These are phyloP conservation scores for Candida verbasci DNA, from an alignment of 805 yeast genomes.

Conservation along the genomic window DNA sequence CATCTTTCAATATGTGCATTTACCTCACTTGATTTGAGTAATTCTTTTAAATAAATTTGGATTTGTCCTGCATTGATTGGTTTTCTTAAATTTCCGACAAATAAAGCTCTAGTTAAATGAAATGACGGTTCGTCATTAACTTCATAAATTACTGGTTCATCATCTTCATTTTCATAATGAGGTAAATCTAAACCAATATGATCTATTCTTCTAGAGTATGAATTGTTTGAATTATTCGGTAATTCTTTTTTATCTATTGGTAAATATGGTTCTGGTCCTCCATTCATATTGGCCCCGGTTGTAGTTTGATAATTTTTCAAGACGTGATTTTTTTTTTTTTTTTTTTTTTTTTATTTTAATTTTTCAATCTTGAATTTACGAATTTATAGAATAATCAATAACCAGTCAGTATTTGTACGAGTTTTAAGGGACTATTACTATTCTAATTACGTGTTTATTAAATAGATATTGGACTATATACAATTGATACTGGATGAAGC, in stretches of 20 bases:
- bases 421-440: too few species aligned
- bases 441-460: too few species aligned
- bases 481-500: too few species aligned
- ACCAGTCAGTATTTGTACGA: too few species aligned
- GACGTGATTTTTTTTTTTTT: background rate
- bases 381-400: too few species aligned
- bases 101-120: slow-evolving; percentile 39
- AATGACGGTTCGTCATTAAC: slow-evolving; percentile 26
- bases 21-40: slow-evolving; percentile 21
- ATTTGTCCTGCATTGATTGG: slow-evolving; percentile 36
- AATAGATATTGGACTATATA: too few species aligned
- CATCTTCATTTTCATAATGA: slow-evolving; percentile 4
- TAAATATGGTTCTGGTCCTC: slow-evolving; percentile 9
- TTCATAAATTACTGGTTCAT: slow-evolving; percentile 29
- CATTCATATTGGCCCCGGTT: slow-evolving; percentile 12
- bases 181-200: slow-evolving; percentile 7
- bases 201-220: slow-evolving; percentile 6
- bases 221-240: too few species aligned
- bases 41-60: slow-evolving; percentile 29
- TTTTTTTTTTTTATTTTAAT: too few species aligned
- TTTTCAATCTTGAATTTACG: too few species aligned
- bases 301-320: background rate
- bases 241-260: background rate
- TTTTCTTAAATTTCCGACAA: slow-evolving; percentile 39
- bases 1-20: slow-evolving; percentile 40